Evolutionary conservation across 345 rosid species (phyloP).

Genomic region (Brassica rapa): DNA sequence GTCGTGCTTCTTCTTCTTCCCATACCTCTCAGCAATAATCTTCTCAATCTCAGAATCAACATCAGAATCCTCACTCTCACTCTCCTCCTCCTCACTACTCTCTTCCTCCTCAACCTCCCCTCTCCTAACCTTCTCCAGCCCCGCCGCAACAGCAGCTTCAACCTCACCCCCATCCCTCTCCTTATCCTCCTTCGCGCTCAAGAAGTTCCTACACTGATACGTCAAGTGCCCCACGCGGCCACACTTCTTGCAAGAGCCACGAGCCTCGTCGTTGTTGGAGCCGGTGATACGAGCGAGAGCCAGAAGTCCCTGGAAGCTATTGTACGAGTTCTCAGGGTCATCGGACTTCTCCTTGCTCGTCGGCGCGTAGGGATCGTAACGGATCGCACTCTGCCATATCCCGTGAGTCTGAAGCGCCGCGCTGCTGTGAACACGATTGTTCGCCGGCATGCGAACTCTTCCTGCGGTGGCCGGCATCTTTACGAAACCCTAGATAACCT

Average conservation of each 20-base stretch:
- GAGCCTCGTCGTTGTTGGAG: conserved; percentile 77
- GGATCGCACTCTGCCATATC: conserved; percentile 97
- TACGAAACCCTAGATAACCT: conserved; percentile 13
- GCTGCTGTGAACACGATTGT: conserved; percentile 97
- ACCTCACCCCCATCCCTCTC: conserved; percentile 71
- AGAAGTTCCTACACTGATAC: conserved; percentile 81
- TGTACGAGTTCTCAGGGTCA: conserved; percentile 69
- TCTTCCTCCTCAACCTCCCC: conserved; percentile 51
- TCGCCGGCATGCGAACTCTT: conserved; percentile 99
- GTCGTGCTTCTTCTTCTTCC: conserved; percentile 60
- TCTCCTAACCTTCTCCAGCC: conserved; percentile 74
- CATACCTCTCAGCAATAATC: conserved; percentile 74
- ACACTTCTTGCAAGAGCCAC: conserved; percentile 89
- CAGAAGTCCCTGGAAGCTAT: conserved; percentile 78
- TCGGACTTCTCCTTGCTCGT: conserved; percentile 54
- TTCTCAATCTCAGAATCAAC: conserved; percentile 88
- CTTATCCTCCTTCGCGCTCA: conserved; percentile 80
- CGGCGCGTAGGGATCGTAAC: conserved; percentile 97
- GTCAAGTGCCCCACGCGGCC: conserved; percentile 95
- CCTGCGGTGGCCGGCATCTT: conserved; percentile 99
- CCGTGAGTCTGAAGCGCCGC: conserved; percentile 98
- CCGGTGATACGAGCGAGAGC: conserved; percentile 84
- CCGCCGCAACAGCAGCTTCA: conserved; percentile 65
- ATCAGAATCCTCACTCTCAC: conserved; percentile 79
- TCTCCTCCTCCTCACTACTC: conserved; percentile 73